Percentiles rank a stretch among this genome's conserved stretches.
Evolutionary conservation across 768 basidiomycete genomes (phyloP).

Genomic region (Boletus tomentosulus): DNA sequence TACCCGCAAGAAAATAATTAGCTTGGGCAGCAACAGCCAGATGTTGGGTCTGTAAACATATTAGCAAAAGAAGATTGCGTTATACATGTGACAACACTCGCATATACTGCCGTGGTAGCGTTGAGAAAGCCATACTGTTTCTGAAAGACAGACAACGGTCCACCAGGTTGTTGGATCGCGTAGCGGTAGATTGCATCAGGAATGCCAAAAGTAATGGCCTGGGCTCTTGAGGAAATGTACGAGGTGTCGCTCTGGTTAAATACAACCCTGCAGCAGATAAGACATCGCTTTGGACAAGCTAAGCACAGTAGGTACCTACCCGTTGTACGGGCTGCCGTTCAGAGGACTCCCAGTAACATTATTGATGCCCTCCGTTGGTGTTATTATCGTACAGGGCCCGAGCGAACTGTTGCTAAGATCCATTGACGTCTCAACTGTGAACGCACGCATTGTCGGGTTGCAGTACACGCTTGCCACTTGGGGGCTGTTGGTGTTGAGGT

Average conservation of each 20-base stretch:
- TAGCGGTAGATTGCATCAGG: conserved; percentile 57
- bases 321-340: conserved; percentile 53
- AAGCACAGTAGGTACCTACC: conserved; percentile 34
- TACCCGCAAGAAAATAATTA: conserved; percentile 51
- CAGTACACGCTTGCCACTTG: conserved; percentile 57
- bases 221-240: conserved; percentile 51
- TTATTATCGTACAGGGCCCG: conserved; percentile 32
- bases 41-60: conserved; percentile 45
- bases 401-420: conserved; percentile 43
- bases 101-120: conserved; percentile 41
- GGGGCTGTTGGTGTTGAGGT: conserved; percentile 33
- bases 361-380: conserved; percentile 36
- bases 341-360: conserved; percentile 49
- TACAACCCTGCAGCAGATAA: conserved; percentile 34
- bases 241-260: conserved; percentile 36
- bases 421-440: conserved; percentile 40
- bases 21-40: conserved; percentile 53
- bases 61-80: not conserved
- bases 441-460: conserved; percentile 43
- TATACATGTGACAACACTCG: conserved; percentile 4
- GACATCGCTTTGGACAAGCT: not conserved
- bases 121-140: conserved; percentile 48
- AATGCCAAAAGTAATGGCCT: conserved; percentile 46
- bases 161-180: conserved; percentile 41
- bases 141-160: conserved; percentile 45